These are phyloP conservation scores for Metschnikowia matae DNA, from an alignment of 805 yeast species.

Conservation along the genomic window DNA sequence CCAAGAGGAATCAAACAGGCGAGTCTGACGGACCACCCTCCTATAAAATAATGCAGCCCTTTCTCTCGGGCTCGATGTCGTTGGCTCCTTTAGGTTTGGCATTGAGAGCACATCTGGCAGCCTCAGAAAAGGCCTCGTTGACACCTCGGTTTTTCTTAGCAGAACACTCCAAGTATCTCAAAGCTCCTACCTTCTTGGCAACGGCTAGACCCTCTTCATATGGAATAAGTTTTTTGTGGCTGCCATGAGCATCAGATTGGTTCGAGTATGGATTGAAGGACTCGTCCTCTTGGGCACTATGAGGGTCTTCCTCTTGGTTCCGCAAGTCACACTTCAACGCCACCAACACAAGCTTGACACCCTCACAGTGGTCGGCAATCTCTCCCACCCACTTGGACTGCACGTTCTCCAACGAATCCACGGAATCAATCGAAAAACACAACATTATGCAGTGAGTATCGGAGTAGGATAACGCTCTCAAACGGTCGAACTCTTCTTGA, in stretches of 20 bases:
- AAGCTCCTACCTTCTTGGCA: constrained; percentile 90
- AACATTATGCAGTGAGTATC: constrained; percentile 97
- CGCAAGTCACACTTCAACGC: constrained; percentile 94
- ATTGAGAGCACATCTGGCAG: constrained; percentile 92
- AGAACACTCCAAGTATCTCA: constrained; percentile 92
- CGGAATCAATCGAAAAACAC: constrained; percentile 91
- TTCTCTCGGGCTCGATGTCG: constrained; percentile 42
- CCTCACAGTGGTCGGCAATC: constrained; percentile 94
- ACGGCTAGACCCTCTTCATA: constrained; percentile 93
- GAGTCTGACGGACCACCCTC: not conserved
- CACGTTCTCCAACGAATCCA: constrained; percentile 91
- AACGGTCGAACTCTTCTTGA: constrained; percentile 94
- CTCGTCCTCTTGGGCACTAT: constrained; percentile 25
- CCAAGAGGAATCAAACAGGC: not conserved
- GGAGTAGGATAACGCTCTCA: constrained; percentile 86
- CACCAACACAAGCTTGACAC: constrained; percentile 87
- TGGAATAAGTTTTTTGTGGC: constrained; percentile 56
- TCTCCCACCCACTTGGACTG: constrained; percentile 97
- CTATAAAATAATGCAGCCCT: constrained; percentile 38
- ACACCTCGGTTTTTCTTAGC: constrained; percentile 97
- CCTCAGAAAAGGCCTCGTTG: constrained; percentile 98
- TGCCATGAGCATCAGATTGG: constrained; percentile 30
- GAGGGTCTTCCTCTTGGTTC: constrained; percentile 46
- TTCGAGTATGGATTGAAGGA: constrained; percentile 30
- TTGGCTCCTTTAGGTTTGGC: constrained; percentile 79